Evolutionary conservation across 306 rosid genomes (phyloP), one percentile per base, ranked within the genome.

Genomic region (Inga leiocalycina): DNA sequence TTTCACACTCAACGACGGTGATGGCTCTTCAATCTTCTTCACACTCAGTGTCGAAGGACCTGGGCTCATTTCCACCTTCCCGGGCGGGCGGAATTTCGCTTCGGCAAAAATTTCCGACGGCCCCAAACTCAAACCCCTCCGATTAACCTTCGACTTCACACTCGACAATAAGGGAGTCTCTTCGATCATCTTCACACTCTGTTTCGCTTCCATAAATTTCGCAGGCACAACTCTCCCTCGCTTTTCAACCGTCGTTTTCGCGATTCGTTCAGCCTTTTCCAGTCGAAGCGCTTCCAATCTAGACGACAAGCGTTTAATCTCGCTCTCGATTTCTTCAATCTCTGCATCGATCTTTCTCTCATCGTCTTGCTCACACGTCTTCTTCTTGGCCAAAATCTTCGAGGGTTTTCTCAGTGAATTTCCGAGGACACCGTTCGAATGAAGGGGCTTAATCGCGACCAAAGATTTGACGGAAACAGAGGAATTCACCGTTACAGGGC

Each of bases 91-190:
- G n/a, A 78, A 54, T 4, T 88, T 86, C 3, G 86, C 76, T 30
- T 89, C 89, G 44, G 88, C 59, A 10, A 78, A 6, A 5, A 96
- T 94, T 75, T 96, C 99, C 67, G 89, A 69, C 44, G 98, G 97
- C 14, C 99, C 98, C 76, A 96, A 79, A 80, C 99, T 92, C 75
- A 89, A 32, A 5, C 98, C 99, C 81, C 95, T 79, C 73, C 93
- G 86, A 34, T 75, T 79, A 4, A 70, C 3, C 89, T 89, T 94
- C 13, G 84, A 16, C 71, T 75, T 81, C 10, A 74, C 61, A 54
- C 83, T 85, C 8, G 89, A 45, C 27, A 88, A 45, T n/a, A 54
- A 65, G 27, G 83, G 81, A 64, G 86, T 24, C 37, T 61, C 68
- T 61, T 61, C 91, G 35, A 80, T 71, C 84, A 71, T 87, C 75